phyloP scores from a whole-genome alignment of 441 rosid genomes.

The Erysimum pusillum region DNA sequence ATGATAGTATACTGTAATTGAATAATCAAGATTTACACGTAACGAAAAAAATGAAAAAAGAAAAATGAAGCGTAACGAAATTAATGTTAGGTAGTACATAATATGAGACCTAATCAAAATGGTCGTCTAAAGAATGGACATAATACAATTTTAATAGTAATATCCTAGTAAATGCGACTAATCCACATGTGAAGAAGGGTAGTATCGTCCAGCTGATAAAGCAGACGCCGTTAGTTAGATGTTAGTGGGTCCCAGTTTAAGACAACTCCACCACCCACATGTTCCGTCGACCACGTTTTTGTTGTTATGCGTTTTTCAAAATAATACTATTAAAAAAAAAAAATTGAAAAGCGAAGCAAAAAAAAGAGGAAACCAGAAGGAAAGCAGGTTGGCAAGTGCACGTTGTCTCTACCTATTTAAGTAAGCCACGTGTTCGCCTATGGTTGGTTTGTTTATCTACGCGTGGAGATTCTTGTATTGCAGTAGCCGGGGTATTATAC shows the following conservation, averaged over 20 bases:
- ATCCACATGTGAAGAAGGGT: conserved; percentile 23
- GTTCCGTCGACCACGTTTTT: conserved; percentile 49
- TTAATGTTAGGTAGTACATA: conserved; percentile 9
- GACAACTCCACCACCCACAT: conserved; percentile 43
- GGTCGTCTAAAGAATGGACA: not conserved
- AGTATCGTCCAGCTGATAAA: not conserved
- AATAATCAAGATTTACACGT: conserved; percentile 12
- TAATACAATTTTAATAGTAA: too few species aligned
- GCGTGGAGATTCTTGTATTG: conserved; percentile 8
- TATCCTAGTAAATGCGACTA: not conserved
- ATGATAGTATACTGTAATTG: not conserved
- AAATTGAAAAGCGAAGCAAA: not conserved
- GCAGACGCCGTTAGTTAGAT: conserved; percentile 33
- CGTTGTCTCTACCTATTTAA: conserved; percentile 35
- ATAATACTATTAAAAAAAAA: not conserved
- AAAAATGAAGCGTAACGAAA: not conserved
- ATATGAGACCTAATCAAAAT: conserved; percentile 2
- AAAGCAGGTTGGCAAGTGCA: conserved; percentile 30
- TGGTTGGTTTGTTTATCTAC: not conserved
- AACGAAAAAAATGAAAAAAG: not conserved
- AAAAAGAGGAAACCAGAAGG: conserved; percentile 22
- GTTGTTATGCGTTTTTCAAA: conserved; percentile 38
- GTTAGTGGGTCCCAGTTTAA: conserved; percentile 28
- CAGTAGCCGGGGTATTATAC: not conserved
- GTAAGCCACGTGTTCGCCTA: not conserved